phyloP scores from a whole-genome alignment of 2,329 filamentous ascomycete species.

The Aureobasidium melanogenum region DNA sequence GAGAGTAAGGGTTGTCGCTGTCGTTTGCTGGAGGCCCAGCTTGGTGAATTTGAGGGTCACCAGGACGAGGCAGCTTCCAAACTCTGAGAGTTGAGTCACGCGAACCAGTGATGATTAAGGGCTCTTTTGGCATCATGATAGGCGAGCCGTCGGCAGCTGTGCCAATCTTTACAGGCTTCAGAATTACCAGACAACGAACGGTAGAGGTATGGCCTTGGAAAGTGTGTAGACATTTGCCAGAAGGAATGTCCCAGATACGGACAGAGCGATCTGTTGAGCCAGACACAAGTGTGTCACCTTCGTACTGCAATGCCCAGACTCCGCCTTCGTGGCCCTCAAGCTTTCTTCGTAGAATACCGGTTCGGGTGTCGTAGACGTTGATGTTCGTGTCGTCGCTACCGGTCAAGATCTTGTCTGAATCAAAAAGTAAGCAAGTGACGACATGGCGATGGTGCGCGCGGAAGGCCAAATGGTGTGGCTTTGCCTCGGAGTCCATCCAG shows the following conservation, averaged over 20 bases:
- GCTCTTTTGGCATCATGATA: slow-evolving; percentile 87
- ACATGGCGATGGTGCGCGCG: slow-evolving; percentile 94
- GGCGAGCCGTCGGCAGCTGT: slow-evolving; percentile 60
- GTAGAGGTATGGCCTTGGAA: slow-evolving; percentile 98
- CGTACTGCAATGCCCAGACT: slow-evolving; percentile 94
- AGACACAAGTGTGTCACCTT: slow-evolving; percentile 89
- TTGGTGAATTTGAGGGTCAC: slow-evolving; percentile 70
- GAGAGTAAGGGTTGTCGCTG: slow-evolving; percentile 86
- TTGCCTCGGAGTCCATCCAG: slow-evolving; percentile 77
- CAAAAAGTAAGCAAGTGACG: slow-evolving; percentile 95
- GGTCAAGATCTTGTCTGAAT: slow-evolving; percentile 95
- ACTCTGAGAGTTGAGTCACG: slow-evolving; percentile 89
- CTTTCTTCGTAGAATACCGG: slow-evolving; percentile 71
- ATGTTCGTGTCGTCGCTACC: slow-evolving; percentile 97
- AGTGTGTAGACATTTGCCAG: slow-evolving; percentile 83
- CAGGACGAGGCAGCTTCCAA: slow-evolving; percentile 81
- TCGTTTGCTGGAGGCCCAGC: slow-evolving; percentile 64
- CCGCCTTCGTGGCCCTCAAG: slow-evolving; percentile 92
- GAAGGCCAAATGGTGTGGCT: slow-evolving; percentile 88
- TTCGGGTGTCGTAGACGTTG: slow-evolving; percentile 96
- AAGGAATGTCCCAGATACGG: slow-evolving; percentile 98
- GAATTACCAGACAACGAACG: slow-evolving; percentile 87
- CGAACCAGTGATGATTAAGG: slow-evolving; percentile 93
- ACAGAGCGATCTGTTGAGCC: slow-evolving; percentile 94
- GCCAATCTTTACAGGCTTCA: slow-evolving; percentile 75